Evolutionary conservation across 352 stramenopile genomes (phyloP).

Genomic region (Phytophthora pseudosyringae): DNA sequence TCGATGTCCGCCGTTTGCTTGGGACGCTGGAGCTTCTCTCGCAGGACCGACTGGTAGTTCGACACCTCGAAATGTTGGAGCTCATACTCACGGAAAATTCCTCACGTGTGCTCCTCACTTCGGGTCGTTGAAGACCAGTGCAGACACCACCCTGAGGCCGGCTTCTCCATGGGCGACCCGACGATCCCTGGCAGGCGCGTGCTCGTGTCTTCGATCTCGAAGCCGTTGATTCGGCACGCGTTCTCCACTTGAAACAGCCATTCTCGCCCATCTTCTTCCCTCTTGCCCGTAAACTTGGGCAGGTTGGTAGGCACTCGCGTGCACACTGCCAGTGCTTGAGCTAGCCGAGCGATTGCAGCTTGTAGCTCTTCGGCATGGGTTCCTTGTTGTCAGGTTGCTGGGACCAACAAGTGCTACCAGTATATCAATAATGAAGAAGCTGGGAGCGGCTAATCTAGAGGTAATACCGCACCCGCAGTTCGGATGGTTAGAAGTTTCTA

Average conservation of each 20-base stretch:
- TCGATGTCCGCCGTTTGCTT: not conserved
- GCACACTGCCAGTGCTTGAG: not conserved
- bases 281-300: conserved; percentile 13
- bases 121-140: not conserved
- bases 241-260: conserved; percentile 23
- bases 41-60: not conserved
- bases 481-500: no score
- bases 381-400: conserved; percentile 10
- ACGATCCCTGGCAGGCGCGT: not conserved
- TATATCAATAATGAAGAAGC: no score
- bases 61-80: no score
- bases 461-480: no score
- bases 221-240: conserved; percentile 12
- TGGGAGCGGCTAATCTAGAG: no score
- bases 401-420: conserved; percentile 18
- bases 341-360: conserved; percentile 4
- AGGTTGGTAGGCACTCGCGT: conserved; percentile 16
- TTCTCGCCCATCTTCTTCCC: conserved; percentile 13
- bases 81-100: conserved; percentile 1
- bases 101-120: conserved; percentile 4
- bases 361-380: conserved; percentile 12
- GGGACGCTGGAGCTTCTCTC: not conserved
- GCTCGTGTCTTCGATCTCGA: not conserved
- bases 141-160: no score
- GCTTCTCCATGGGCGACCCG: not conserved